These are phyloP conservation scores for Ustilago sp. DNA, from an alignment of 1,284 basidiomycete genomes.

Conservation along the genomic window DNA sequence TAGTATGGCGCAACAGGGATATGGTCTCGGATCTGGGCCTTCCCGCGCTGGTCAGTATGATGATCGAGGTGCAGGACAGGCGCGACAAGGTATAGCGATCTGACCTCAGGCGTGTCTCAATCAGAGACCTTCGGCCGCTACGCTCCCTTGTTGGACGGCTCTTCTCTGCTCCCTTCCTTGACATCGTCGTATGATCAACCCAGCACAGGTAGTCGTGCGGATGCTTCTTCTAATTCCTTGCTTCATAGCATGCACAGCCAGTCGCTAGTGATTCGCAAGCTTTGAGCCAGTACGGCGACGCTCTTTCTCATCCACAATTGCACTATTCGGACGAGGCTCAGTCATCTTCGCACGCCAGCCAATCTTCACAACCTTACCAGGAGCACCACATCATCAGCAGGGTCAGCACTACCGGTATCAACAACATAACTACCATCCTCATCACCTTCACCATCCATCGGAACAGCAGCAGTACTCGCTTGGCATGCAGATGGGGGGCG, in stretches of 20 bases:
- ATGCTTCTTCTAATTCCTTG: constrained; percentile 11
- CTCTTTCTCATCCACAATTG: constrained; percentile 12
- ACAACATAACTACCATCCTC: constrained; percentile 9
- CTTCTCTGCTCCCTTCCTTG: constrained; percentile 16
- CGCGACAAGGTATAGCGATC: constrained; percentile 13
- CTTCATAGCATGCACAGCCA: constrained; percentile 13
- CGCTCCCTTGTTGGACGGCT: constrained; percentile 17
- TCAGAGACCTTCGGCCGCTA: constrained; percentile 14
- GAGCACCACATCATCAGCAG: neutral
- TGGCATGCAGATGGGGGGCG: constrained; percentile 21
- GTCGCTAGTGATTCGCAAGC: constrained; percentile 6
- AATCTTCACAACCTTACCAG: constrained; percentile 17
- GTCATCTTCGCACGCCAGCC: constrained; percentile 11
- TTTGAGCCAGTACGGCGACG: neutral
- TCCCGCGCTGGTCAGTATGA: constrained; percentile 25
- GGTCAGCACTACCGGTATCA: constrained; percentile 1
- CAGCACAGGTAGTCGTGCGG: constrained; percentile 6
- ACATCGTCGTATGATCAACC: constrained; percentile 26
- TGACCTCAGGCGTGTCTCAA: constrained; percentile 2
- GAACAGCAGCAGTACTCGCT: constrained; percentile 17
- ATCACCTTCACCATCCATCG: constrained; percentile 11
- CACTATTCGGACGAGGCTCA: constrained; percentile 15
- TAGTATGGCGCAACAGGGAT: constrained; percentile 32
- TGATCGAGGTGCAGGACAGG: constrained; percentile 14
- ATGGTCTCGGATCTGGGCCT: constrained; percentile 21